phyloP scores from a whole-genome alignment of 2,329 filamentous ascomycete genomes.

The Nothophoma quercina region DNA sequence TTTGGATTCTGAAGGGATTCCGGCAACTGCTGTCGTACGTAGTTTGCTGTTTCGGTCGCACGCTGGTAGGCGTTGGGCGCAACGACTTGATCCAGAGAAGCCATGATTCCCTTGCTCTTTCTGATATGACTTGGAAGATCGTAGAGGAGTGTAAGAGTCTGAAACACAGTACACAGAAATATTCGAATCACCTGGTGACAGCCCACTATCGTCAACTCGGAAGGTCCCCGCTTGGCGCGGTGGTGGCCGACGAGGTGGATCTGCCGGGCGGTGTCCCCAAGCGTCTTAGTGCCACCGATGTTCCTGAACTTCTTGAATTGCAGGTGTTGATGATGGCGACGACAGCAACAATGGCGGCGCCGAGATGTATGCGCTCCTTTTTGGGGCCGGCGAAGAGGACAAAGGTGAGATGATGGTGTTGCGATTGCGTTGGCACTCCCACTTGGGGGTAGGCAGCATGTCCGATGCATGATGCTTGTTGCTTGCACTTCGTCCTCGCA shows the following conservation, averaged over 20 bases:
- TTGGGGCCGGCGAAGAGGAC: slow-evolving; percentile 53
- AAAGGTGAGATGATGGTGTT: slow-evolving; percentile 42
- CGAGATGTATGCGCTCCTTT: slow-evolving; percentile 54
- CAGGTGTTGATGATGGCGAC: slow-evolving; percentile 18
- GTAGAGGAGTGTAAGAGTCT: not conserved
- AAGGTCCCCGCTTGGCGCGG: slow-evolving; percentile 38
- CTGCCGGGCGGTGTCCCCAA: slow-evolving; percentile 39
- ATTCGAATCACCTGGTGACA: slow-evolving; percentile 16
- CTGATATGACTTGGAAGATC: not conserved
- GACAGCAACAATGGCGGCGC: slow-evolving; percentile 52
- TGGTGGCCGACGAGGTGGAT: slow-evolving; percentile 38
- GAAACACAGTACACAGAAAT: not conserved
- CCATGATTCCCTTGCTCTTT: slow-evolving; percentile 13
- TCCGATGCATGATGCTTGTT: too few relatives aligned
- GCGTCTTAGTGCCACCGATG: slow-evolving; percentile 34
- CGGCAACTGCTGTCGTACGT: slow-evolving; percentile 61
- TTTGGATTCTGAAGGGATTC: slow-evolving; percentile 59
- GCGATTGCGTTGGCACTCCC: not conserved
- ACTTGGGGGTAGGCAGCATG: not conserved
- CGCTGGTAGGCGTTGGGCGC: slow-evolving; percentile 50
- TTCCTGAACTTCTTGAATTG: slow-evolving; percentile 20
- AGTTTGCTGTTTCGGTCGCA: slow-evolving; percentile 59
- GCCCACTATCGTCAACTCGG: slow-evolving; percentile 32
- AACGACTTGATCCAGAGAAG: slow-evolving; percentile 26
- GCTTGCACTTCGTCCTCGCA: too few relatives aligned